Base-by-base conservation (phyloP, 225 moss, liverwort and hornwort genomes). In the Climacium dendroides region DNA sequence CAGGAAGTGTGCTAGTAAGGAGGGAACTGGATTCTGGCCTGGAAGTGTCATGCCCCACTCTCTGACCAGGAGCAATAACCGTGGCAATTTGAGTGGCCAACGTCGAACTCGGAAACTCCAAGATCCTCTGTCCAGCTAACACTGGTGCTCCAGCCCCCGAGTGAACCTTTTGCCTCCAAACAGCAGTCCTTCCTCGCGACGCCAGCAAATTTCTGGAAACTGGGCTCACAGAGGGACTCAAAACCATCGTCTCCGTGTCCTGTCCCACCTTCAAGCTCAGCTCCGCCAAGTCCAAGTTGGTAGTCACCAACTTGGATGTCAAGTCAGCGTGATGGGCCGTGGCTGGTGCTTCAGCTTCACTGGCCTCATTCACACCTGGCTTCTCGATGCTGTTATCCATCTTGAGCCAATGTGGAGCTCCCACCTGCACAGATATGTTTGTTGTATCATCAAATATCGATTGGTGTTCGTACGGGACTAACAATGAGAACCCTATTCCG, bases 151-250 rank as follows among this genome's bases (percentile, higher is more conserved):
- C 88, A 50, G 73, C 88, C 54, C 93, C 92, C 64, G 89, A 90
- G 86, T 92, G 92, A 59, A 93, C 88, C 89, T 90, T 92, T 48
- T 93, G 92, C 84, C 93, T 92, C 93, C 93, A 90, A 8, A 91
- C 93, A 37, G 93, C 93, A 52, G 92, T 94, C 81, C 91, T 89
- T 73, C 82, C 92, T 63, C 89, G 91, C 20, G 93, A 85, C 70
- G 91, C 79, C 64, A 85, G 47, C 41, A 79, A 65, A 64, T 57
- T 90, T 86, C 89, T 86, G 34, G 87, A 79, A 60, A 88, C 67
- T 70, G 89, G 91, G 87, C 84, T 90, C 74, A 57, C 53, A 39
- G 87, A 86, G n/a, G 82, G 67, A 45, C 83, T 91, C 55, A 80
- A 26, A 67, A 67, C 82, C 85, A 79, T 69, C 11, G 41, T 47